Evolutionary conservation across 2,329 filamentous ascomycete genomes (phyloP).

Genomic region (Truncatella angustata): DNA sequence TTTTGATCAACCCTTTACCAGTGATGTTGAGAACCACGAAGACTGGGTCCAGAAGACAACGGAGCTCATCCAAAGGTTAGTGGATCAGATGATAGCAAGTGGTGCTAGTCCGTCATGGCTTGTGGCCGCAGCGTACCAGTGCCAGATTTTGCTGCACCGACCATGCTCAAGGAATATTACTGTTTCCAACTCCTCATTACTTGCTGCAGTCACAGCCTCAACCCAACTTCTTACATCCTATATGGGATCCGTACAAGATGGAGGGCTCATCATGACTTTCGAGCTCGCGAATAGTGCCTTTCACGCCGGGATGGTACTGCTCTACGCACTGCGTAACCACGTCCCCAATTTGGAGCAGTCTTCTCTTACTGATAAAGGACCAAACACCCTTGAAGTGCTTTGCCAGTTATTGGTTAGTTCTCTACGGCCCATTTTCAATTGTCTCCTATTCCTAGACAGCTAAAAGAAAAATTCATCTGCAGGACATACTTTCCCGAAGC

Average conservation of each 20-base stretch:
- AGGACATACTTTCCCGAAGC: background rate
- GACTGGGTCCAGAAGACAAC: background rate
- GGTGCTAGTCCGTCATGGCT: background rate
- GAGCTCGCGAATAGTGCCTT: background rate
- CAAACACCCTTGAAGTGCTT: background rate
- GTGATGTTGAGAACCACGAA: background rate
- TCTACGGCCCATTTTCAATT: background rate
- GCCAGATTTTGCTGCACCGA: conserved; percentile 3
- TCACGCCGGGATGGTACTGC: conserved; percentile 1
- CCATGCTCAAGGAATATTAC: conserved; percentile 2
- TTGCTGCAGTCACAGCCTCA: background rate
- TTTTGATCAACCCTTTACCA: background rate
- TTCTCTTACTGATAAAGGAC: background rate
- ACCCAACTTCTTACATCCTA: background rate
- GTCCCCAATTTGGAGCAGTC: background rate
- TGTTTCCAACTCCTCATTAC: background rate
- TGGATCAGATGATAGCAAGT: background rate
- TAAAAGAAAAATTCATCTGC: no score
- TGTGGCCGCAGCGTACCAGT: background rate
- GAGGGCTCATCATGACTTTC: background rate
- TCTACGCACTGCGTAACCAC: conserved; percentile 1
- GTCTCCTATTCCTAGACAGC: no score
- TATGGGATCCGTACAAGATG: background rate
- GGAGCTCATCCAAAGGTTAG: background rate
- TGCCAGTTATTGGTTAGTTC: background rate